Evolutionary conservation across 1,284 basidiomycete species (phyloP).

Genomic region (Athelia sp.): DNA sequence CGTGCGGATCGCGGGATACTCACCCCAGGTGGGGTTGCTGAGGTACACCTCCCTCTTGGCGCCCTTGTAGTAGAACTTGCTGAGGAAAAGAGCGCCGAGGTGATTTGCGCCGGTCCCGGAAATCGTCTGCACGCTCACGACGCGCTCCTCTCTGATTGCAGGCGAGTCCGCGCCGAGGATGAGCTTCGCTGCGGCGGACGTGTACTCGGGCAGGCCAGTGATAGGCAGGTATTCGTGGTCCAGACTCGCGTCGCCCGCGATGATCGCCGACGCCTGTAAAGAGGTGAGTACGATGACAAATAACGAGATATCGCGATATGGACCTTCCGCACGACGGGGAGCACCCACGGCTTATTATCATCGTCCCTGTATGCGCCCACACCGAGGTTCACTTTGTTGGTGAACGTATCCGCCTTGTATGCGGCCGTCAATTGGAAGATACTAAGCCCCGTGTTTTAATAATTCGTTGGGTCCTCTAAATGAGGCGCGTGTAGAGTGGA

Average conservation of each 20-base stretch:
- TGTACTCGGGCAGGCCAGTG: constrained; percentile 82
- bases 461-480: too few species aligned
- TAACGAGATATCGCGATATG: constrained; percentile 11
- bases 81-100: constrained; percentile 85
- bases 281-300: constrained; percentile 2
- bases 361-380: constrained; percentile 89
- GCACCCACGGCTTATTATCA: constrained; percentile 81
- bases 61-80: constrained; percentile 76
- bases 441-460: constrained; percentile 34
- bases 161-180: constrained; percentile 75
- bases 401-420: constrained; percentile 79
- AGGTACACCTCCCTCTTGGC: constrained; percentile 70
- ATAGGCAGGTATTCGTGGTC: constrained; percentile 97
- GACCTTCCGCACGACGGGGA: constrained; percentile 90
- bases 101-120: constrained; percentile 97
- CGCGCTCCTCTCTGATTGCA: constrained; percentile 68
- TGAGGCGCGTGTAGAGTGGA: too few species aligned
- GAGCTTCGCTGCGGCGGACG: constrained; percentile 73
- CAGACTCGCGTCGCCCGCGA: constrained; percentile 68
- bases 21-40: constrained; percentile 93
- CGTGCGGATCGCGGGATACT: constrained; percentile 24
- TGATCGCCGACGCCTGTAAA: constrained; percentile 64
- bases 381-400: constrained; percentile 89
- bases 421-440: constrained; percentile 91
- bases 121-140: constrained; percentile 83